Conservation (phyloP, 2,329 filamentous ascomycete species). For the Beauveria bassiana region DNA sequence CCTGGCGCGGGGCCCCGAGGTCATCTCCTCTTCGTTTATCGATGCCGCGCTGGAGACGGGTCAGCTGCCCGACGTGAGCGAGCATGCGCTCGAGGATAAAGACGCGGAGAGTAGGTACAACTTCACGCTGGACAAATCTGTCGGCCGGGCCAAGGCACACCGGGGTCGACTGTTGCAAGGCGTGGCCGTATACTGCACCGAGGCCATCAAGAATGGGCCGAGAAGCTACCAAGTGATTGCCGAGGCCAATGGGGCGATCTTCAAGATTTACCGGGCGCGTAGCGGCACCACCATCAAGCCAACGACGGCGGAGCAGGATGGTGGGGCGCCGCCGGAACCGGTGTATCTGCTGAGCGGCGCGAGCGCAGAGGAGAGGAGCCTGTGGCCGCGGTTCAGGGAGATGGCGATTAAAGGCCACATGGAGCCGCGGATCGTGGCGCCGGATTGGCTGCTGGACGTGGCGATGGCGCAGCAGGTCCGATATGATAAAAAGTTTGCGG, state of each 20-base stretch:
- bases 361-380: constrained; percentile 55
- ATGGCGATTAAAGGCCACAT: constrained; percentile 74
- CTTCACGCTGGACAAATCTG: constrained; percentile 60
- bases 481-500: constrained; percentile 57
- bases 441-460: constrained; percentile 85
- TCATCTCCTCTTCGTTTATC: constrained; percentile 73
- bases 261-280: constrained; percentile 67
- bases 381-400: constrained; percentile 75
- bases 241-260: constrained; percentile 79
- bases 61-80: constrained; percentile 53
- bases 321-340: constrained; percentile 55
- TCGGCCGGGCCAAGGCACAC: constrained; percentile 66
- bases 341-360: constrained; percentile 76
- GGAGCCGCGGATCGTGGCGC: constrained; percentile 69
- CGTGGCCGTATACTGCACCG: constrained; percentile 77
- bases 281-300: constrained; percentile 59
- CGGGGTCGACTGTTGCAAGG: constrained; percentile 66
- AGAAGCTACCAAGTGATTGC: constrained; percentile 83
- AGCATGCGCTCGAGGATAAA: constrained; percentile 63
- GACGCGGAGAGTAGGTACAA: constrained; percentile 65
- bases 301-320: constrained; percentile 57
- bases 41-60: constrained; percentile 66
- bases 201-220: constrained; percentile 69
- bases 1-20: constrained; percentile 68
- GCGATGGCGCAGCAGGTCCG: constrained; percentile 79